A percentile compares a stretch with the other conserved stretches of the same genome.
Evolutionary conservation across 805 yeast species (phyloP).

Genomic region (Peterozyma xylosa): DNA sequence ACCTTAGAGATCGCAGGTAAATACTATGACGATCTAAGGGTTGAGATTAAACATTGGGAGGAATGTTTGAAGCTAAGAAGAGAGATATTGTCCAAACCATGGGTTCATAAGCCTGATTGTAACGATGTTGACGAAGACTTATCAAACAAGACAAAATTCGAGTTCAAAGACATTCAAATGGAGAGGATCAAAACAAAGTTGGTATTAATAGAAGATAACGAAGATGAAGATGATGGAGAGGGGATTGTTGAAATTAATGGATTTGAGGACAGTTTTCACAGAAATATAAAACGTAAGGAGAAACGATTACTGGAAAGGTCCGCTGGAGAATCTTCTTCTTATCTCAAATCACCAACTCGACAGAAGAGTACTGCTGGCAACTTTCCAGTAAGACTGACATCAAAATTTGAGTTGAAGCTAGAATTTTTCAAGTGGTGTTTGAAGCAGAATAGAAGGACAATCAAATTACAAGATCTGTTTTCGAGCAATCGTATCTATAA

Average conservation of each 20-base stretch:
- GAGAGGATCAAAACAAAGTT: slow-evolving; percentile 9
- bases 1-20: slow-evolving; percentile 16
- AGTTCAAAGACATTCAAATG: neutral
- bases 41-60: slow-evolving; percentile 30
- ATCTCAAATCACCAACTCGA: neutral
- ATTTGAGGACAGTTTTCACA: neutral
- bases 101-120: slow-evolving; percentile 16
- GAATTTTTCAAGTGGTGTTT: slow-evolving; percentile 17
- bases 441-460: slow-evolving; percentile 4
- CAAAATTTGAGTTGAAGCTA: slow-evolving; percentile 7
- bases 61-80: slow-evolving; percentile 16
- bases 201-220: neutral
- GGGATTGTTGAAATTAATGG: slow-evolving; percentile 7
- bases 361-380: neutral
- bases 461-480: slow-evolving; percentile 13
- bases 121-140: neutral
- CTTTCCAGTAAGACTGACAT: slow-evolving; percentile 1
- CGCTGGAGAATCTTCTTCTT: neutral
- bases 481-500: slow-evolving; percentile 8
- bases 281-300: neutral
- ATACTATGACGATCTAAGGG: slow-evolving; percentile 12
- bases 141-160: neutral
- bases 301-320: neutral
- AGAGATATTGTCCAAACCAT: slow-evolving; percentile 20
- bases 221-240: slow-evolving; percentile 10